Evolutionary conservation across 805 yeast species (phyloP), one percentile per base, ranked within the genome.

Genomic region (Metschnikowia baotianmanensis): DNA sequence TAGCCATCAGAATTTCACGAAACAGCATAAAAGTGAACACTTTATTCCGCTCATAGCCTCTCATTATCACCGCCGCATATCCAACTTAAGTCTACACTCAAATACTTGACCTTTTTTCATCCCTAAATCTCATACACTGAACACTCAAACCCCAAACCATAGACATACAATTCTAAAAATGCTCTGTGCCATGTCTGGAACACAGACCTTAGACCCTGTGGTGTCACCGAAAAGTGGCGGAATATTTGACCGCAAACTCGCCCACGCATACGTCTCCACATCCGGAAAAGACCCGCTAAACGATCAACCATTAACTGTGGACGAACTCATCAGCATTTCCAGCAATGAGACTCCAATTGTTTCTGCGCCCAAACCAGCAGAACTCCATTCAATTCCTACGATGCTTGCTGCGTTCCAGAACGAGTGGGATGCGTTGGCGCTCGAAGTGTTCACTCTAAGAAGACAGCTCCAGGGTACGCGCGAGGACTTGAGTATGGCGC

Each of bases 351-450:
- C 35, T 19, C 40, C 39, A 10, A 30, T 32, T 13, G 52, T 53
- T 6, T 25, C 39, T 23, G 51, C 16, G 41, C 40, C 23, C 21
- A 61, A 58, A 48, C 77, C 71, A 8, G 69, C 84, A 1, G 66
- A 74, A 0, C 55, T 69, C 43, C 76, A 81, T 17, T 84, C 95
- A 0, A 86, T 90, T 22, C 98, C 98, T 0, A 71, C 86, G 4
- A 62, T 90, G 52, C 67, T 90, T 36, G 71, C 86, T 2, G 68
- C 84, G 2, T 78, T 90, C 47, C 96, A 90, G 58, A 79, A 82
- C 45, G 96, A 89, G 61, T 90, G 95, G 89, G 97, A 90, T 56
- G 78, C 96, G 0, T 58, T 86, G 31, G 86, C 91, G 21, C 65
- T 90, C 37, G 97, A 91, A 55, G 72, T 84, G 16, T 88, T 87